These are phyloP conservation scores for Calonectria montana DNA, from an alignment of 2,329 filamentous ascomycete species.

Conservation along the genomic window DNA sequence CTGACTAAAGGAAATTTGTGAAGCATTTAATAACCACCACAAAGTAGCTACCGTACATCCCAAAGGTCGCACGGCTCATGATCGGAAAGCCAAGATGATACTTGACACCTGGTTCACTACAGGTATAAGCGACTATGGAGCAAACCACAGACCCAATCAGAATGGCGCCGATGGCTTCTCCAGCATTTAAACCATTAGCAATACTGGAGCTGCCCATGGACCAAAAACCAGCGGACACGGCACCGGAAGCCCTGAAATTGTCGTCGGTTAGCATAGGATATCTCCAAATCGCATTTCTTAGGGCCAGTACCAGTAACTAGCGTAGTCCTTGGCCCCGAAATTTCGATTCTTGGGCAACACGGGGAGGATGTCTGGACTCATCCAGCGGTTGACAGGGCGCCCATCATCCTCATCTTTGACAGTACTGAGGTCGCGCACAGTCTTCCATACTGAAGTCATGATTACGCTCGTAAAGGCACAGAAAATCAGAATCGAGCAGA, in stretches of 20 bases:
- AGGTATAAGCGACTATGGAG: slow-evolving; percentile 1
- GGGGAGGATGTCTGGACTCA: not conserved
- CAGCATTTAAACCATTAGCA: not conserved
- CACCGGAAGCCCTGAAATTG: not conserved
- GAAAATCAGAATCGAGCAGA: not conserved
- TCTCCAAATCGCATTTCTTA: too few relatives aligned
- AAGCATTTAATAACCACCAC: not conserved
- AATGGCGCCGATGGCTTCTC: not conserved
- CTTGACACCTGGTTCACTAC: not conserved
- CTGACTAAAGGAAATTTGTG: not conserved
- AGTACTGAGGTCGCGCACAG: not conserved
- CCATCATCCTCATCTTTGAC: not conserved
- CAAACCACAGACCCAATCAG: not conserved
- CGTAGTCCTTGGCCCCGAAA: not conserved
- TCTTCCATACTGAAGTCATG: not conserved
- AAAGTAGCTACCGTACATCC: not conserved
- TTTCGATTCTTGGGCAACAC: not conserved
- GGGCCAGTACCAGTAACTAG: not conserved
- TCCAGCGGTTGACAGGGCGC: not conserved
- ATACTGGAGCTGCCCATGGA: not conserved
- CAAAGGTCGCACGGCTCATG: not conserved
- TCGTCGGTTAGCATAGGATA: not conserved
- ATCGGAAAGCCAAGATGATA: not conserved
- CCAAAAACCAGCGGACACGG: not conserved
- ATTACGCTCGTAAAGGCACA: too few relatives aligned